Percentiles rank a stretch among this genome's conserved stretches.
Conservation (phyloP, 441 rosid genomes). For the Geranium incanum region DNA sequence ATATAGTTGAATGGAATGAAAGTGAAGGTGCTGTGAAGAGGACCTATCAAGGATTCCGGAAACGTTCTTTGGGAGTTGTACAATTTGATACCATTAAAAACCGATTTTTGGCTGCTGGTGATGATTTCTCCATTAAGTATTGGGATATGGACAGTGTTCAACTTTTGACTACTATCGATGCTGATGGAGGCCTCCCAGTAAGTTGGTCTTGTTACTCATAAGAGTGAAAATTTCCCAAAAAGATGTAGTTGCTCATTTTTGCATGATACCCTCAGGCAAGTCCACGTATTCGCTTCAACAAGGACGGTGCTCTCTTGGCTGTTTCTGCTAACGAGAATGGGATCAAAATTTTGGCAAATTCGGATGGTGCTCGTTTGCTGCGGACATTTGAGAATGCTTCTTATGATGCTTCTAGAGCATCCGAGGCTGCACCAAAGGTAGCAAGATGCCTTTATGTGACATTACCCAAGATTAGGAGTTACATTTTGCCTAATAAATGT, state of each 20-base stretch:
- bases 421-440: slow-evolving; percentile 58
- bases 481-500: background rate
- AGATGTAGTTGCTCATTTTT: background rate
- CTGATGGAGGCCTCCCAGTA: slow-evolving; percentile 71
- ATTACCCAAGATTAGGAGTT: background rate
- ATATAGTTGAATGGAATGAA: slow-evolving; percentile 81
- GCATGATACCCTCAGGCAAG: slow-evolving; percentile 45
- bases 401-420: slow-evolving; percentile 55
- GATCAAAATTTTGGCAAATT: slow-evolving; percentile 61
- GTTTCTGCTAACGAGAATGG: slow-evolving; percentile 70
- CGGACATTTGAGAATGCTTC: slow-evolving; percentile 52
- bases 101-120: slow-evolving; percentile 68
- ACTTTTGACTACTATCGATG: slow-evolving; percentile 43
- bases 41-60: slow-evolving; percentile 53
- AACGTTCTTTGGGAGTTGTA: slow-evolving; percentile 51
- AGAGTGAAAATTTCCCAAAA: background rate
- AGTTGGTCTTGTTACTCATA: background rate
- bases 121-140: slow-evolving; percentile 52
- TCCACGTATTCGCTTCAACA: slow-evolving; percentile 68
- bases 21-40: slow-evolving; percentile 70
- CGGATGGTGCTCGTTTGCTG: slow-evolving; percentile 60
- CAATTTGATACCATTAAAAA: slow-evolving; percentile 73
- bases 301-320: slow-evolving; percentile 68
- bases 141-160: slow-evolving; percentile 64
- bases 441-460: slow-evolving; percentile 19